These are phyloP conservation scores for Graphilbum sp. DNA, from an alignment of 2,329 filamentous ascomycete genomes.

Conservation along the genomic window DNA sequence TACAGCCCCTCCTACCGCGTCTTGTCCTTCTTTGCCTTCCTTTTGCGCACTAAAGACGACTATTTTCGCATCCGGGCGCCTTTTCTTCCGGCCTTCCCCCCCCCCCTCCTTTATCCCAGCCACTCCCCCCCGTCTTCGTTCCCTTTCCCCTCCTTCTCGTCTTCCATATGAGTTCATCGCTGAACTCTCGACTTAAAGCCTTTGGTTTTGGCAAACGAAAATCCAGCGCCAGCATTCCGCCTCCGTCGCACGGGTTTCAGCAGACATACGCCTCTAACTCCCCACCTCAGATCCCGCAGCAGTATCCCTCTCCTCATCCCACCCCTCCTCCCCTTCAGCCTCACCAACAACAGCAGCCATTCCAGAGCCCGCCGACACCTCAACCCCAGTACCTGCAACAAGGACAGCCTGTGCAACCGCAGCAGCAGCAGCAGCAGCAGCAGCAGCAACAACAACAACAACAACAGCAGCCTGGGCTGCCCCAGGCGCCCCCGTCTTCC, in stretches of 20 bases:
- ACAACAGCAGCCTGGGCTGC: neutral
- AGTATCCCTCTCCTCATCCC: constrained; percentile 18
- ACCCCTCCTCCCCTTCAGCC: constrained; percentile 6
- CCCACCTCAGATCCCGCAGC: constrained; percentile 33
- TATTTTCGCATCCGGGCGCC: no score
- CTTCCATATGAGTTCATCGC: constrained; percentile 50
- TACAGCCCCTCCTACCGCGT: no score
- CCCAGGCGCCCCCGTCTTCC: constrained; percentile 5
- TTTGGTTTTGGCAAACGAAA: constrained; percentile 71
- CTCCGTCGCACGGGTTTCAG: constrained; percentile 10
- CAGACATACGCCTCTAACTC: constrained; percentile 12
- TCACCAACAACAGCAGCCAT: constrained; percentile 5
- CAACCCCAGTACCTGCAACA: constrained; percentile 8
- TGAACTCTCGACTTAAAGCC: constrained; percentile 65
- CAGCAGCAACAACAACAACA: neutral
- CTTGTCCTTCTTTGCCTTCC: neutral
- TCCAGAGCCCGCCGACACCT: constrained; percentile 11
- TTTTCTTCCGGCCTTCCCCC: neutral
- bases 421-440: no score
- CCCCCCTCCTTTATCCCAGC: neutral
- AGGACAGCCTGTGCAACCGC: neutral
- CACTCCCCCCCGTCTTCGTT: neutral
- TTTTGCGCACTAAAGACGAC: no score
- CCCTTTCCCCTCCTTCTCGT: neutral
- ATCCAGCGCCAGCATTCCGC: constrained; percentile 43